phyloP scores from a whole-genome alignment of 2,329 filamentous ascomycete genomes.

The Macrophomina tecta region DNA sequence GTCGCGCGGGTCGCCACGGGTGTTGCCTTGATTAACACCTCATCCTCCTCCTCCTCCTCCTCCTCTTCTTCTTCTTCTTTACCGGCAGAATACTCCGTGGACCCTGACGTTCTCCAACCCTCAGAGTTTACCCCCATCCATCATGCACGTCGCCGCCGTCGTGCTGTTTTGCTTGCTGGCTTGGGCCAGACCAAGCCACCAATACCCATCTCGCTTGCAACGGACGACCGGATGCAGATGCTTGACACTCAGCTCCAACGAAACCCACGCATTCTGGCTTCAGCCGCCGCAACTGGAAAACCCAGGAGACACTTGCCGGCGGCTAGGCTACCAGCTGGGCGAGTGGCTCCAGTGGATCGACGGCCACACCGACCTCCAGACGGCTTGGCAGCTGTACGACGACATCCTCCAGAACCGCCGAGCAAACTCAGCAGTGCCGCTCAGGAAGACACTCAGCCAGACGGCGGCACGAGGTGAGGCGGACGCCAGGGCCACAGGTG shows the following conservation, averaged over 20 bases:
- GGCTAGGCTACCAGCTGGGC: background rate
- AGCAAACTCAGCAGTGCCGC: background rate
- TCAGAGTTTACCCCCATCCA: no score
- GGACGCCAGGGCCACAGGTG: no score
- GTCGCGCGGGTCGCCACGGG: background rate
- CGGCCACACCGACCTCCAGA: background rate
- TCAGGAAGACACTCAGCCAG: no score
- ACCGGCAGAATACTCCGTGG: background rate
- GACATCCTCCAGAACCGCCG: conserved; percentile 5
- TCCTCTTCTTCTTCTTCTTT: background rate
- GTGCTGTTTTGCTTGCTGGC: background rate
- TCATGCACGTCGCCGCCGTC: background rate
- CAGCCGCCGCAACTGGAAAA: background rate
- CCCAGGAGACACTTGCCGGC: background rate
- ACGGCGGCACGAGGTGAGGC: background rate
- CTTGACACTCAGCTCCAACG: background rate
- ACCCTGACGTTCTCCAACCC: background rate
- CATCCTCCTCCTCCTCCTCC: background rate
- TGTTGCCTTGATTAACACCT: background rate
- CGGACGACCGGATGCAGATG: conserved; percentile 13
- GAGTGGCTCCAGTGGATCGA: conserved; percentile 11
- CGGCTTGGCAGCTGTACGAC: conserved; percentile 8
- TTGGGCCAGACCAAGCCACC: background rate
- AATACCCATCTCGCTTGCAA: background rate
- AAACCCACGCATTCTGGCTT: conserved; percentile 4